phyloP scores from a whole-genome alignment of 1,139 yeast genomes.

The Starmera stellimalicola region DNA sequence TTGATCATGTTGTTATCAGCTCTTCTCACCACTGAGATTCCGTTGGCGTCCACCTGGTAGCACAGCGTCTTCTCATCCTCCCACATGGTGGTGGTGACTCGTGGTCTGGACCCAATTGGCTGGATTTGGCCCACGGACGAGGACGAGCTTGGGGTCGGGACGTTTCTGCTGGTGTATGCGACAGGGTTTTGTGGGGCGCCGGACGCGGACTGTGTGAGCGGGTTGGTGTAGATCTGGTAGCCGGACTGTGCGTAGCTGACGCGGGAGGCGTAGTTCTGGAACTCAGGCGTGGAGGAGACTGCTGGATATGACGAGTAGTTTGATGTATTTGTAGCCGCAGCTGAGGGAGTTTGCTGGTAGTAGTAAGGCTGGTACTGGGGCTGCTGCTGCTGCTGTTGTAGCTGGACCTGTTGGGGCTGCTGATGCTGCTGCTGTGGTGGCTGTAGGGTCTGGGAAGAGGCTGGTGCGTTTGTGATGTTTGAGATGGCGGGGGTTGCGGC shows the following conservation, averaged over 20 bases:
- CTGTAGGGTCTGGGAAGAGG: slow-evolving; percentile 1
- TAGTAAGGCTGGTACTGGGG: slow-evolving; percentile 10
- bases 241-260: slow-evolving; percentile 18
- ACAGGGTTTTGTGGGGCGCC: slow-evolving; percentile 7
- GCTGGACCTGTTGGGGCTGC: slow-evolving; percentile 9
- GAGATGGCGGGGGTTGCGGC: neutral
- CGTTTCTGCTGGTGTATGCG: slow-evolving; percentile 2
- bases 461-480: neutral
- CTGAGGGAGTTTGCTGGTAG: slow-evolving; percentile 7
- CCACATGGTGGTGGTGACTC: slow-evolving; percentile 95
- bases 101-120: slow-evolving; percentile 61
- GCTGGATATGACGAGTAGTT: slow-evolving; percentile 4
- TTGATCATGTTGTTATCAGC: slow-evolving; percentile 92
- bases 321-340: slow-evolving; percentile 5
- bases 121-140: slow-evolving; percentile 39
- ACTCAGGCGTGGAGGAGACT: slow-evolving; percentile 5
- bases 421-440: slow-evolving; percentile 5
- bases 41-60: slow-evolving; percentile 91
- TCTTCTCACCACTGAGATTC: slow-evolving; percentile 83
- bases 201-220: slow-evolving; percentile 9
- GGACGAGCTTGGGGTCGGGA: slow-evolving; percentile 8
- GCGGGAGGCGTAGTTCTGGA: slow-evolving; percentile 16
- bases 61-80: slow-evolving; percentile 93
- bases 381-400: slow-evolving; percentile 8
- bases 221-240: slow-evolving; percentile 18